A percentile compares a stretch with the other conserved stretches of the same genome.
These are phyloP conservation scores for Fusarium odoratissimum DNA, from an alignment of 2,329 filamentous ascomycete genomes.

Conservation along the genomic window DNA sequence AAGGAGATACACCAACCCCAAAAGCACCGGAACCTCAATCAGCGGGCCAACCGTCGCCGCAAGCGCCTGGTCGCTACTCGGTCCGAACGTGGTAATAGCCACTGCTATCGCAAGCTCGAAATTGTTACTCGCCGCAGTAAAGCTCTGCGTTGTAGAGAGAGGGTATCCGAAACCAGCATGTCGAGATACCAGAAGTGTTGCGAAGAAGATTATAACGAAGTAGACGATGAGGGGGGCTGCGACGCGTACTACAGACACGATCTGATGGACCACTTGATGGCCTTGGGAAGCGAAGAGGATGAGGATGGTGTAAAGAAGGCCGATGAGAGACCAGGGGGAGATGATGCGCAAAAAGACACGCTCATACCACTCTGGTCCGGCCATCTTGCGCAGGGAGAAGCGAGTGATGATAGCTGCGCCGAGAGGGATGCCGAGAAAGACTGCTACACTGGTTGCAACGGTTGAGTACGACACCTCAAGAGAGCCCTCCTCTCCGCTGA, in stretches of 20 bases:
- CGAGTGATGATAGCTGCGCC: slow-evolving; percentile 83
- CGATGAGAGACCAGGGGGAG: slow-evolving; percentile 81
- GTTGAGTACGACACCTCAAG: slow-evolving; percentile 66
- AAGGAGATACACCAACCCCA: slow-evolving; percentile 81
- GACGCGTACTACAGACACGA: slow-evolving; percentile 84
- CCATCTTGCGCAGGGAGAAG: slow-evolving; percentile 65
- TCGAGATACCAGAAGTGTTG: slow-evolving; percentile 71
- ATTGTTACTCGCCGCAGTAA: slow-evolving; percentile 92
- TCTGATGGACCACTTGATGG: slow-evolving; percentile 79
- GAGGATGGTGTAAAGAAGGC: slow-evolving; percentile 86
- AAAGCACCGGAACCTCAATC: slow-evolving; percentile 85
- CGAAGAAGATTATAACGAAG: slow-evolving; percentile 79
- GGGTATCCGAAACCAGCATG: slow-evolving; percentile 80
- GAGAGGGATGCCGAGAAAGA: slow-evolving; percentile 87
- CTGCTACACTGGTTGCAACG: slow-evolving; percentile 83
- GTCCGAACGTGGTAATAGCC: slow-evolving; percentile 82
- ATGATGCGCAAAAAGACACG: slow-evolving; percentile 75
- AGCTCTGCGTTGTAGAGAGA: slow-evolving; percentile 80
- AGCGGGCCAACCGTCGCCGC: slow-evolving; percentile 86
- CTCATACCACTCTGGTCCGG: slow-evolving; percentile 73
- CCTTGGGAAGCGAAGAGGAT: slow-evolving; percentile 89
- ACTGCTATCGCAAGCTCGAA: slow-evolving; percentile 94
- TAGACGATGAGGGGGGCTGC: slow-evolving; percentile 85
- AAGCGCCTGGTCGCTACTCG: slow-evolving; percentile 81
- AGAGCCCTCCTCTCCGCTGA: slow-evolving; percentile 61